Percentiles rank a stretch among this genome's conserved stretches.
These are phyloP conservation scores for Vachellia pachyceras DNA, from an alignment of 306 rosid genomes.

Conservation along the genomic window DNA sequence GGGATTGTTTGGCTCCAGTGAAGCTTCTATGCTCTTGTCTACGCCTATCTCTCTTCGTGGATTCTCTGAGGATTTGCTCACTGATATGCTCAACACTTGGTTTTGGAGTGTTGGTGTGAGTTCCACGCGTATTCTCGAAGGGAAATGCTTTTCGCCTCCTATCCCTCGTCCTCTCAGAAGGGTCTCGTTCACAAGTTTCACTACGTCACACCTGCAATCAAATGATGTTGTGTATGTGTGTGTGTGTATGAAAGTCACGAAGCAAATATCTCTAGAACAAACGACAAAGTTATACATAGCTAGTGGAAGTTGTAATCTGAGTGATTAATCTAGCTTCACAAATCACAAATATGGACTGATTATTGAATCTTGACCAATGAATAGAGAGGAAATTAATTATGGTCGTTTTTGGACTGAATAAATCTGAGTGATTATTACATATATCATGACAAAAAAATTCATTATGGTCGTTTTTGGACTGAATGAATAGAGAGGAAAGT, in stretches of 20 bases:
- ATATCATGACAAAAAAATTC: no score
- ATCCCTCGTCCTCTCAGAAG: slow-evolving; percentile 76
- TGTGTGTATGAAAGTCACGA: no score
- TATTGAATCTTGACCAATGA: background rate
- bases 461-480: no score
- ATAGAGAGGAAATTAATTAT: no score
- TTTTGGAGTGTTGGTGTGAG: slow-evolving; percentile 74
- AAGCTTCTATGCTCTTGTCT: slow-evolving; percentile 74
- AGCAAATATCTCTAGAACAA: no score
- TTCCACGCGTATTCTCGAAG: slow-evolving; percentile 78
- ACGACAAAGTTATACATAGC: no score
- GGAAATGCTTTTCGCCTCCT: slow-evolving; percentile 84
- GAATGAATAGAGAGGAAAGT: background rate
- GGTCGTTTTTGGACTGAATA: no score
- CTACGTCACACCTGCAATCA: slow-evolving; percentile 63
- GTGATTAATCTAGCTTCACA: background rate
- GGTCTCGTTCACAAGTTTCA: slow-evolving; percentile 66
- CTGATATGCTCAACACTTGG: slow-evolving; percentile 70
- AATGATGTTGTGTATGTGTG: background rate
- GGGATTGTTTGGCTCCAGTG: slow-evolving; percentile 68
- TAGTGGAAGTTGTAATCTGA: background rate
- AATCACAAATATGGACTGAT: background rate
- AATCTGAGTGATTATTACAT: no score
- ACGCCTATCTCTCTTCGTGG: slow-evolving; percentile 65
- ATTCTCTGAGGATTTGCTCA: slow-evolving; percentile 84